A percentile compares a stretch with the other conserved stretches of the same genome.
phyloP scores from a whole-genome alignment of 1,284 basidiomycete species.

The Gastroboletus turbinatus region DNA sequence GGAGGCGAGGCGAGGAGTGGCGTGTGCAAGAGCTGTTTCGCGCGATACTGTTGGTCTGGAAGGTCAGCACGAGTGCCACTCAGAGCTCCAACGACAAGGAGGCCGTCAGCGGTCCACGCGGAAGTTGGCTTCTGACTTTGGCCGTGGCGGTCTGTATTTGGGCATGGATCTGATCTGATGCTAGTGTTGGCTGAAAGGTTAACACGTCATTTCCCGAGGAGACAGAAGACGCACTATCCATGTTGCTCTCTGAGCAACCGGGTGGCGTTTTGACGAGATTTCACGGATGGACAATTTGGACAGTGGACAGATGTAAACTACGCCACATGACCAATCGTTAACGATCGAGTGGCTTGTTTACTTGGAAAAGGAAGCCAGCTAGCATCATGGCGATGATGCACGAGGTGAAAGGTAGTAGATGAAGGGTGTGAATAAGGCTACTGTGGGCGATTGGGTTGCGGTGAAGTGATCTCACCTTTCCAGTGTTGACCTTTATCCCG shows the following conservation, averaged over 20 bases:
- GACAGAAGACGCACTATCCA: background rate
- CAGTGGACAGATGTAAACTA: constrained; percentile 8
- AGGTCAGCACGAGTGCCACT: background rate
- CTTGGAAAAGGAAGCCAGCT: constrained; percentile 11
- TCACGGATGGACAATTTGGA: background rate
- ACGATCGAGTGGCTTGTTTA: constrained; percentile 3
- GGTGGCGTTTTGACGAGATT: constrained; percentile 22
- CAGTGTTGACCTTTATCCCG: background rate
- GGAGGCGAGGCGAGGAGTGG: constrained; percentile 34
- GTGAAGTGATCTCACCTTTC: constrained; percentile 13
- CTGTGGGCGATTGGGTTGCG: constrained; percentile 8
- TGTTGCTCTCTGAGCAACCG: background rate
- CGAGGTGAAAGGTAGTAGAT: constrained; percentile 6
- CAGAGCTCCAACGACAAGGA: background rate
- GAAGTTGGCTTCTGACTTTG: constrained; percentile 5
- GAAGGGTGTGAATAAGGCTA: background rate
- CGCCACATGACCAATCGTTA: constrained; percentile 19
- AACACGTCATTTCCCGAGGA: constrained; percentile 11
- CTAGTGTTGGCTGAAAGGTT: constrained; percentile 1
- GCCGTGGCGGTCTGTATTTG: constrained; percentile 8
- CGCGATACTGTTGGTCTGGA: constrained; percentile 41
- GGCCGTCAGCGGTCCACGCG: background rate
- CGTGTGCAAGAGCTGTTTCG: constrained; percentile 41
- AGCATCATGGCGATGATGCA: constrained; percentile 1
- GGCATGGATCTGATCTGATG: constrained; percentile 19